These are phyloP conservation scores for Rossbeevera mucosa DNA, from an alignment of 768 basidiomycete genomes.

Conservation along the genomic window DNA sequence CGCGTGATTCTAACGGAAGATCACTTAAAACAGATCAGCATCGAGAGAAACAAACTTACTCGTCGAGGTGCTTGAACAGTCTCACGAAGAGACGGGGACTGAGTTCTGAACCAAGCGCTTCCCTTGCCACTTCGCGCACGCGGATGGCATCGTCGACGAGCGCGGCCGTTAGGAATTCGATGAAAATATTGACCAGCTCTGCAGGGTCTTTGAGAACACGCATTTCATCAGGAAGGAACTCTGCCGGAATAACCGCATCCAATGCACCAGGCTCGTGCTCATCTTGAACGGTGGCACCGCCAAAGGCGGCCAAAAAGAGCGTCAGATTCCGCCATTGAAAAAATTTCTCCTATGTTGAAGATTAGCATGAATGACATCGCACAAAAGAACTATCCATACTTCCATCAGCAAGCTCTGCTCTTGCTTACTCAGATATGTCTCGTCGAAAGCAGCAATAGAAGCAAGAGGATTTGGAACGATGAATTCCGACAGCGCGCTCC, in stretches of 20 bases:
- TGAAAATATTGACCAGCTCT: slow-evolving; percentile 59
- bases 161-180: slow-evolving; percentile 63
- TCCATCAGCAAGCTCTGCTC: slow-evolving; percentile 38
- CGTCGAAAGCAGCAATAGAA: slow-evolving; percentile 32
- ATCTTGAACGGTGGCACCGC: slow-evolving; percentile 58
- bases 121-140: slow-evolving; percentile 74
- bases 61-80: slow-evolving; percentile 67
- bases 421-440: slow-evolving; percentile 31
- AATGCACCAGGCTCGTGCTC: slow-evolving; percentile 48
- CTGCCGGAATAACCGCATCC: slow-evolving; percentile 48
- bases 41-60: slow-evolving; percentile 43
- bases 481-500: slow-evolving; percentile 60
- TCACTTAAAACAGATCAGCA: neutral
- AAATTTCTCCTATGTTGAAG: slow-evolving; percentile 53
- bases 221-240: slow-evolving; percentile 66
- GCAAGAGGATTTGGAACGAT: slow-evolving; percentile 40
- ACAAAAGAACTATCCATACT: slow-evolving; percentile 21
- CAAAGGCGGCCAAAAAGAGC: slow-evolving; percentile 70
- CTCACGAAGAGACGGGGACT: slow-evolving; percentile 63
- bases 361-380: slow-evolving; percentile 2
- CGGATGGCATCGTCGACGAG: slow-evolving; percentile 59
- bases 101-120: slow-evolving; percentile 77
- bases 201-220: slow-evolving; percentile 57
- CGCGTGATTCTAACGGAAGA: slow-evolving; percentile 42
- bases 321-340: slow-evolving; percentile 85